Conservation (phyloP, 176 grass and related monocot species). For the Avena atlantica region DNA sequence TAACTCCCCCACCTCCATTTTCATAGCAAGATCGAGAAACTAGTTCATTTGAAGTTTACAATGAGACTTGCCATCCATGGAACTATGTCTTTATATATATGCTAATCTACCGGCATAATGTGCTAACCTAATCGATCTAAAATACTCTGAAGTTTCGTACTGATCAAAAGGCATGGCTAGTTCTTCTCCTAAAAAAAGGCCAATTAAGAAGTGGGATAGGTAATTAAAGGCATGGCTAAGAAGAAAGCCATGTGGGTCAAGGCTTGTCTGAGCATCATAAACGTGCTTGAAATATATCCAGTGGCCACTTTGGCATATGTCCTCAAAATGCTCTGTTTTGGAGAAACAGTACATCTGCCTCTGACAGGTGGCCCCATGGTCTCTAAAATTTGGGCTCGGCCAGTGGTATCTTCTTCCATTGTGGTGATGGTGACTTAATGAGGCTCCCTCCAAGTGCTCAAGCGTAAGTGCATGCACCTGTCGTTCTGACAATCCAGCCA, state of each 20-base stretch:
- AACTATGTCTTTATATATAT: not conserved
- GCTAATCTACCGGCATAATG: not conserved
- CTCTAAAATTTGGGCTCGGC: not conserved
- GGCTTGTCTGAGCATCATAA: slow-evolving; percentile 37
- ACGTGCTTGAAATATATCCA: slow-evolving; percentile 57
- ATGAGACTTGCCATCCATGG: not conserved
- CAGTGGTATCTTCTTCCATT: slow-evolving; percentile 12
- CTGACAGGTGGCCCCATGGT: not conserved
- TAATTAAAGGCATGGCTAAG: slow-evolving; percentile 16
- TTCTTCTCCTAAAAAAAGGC: slow-evolving; percentile 29
- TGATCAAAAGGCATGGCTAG: not conserved
- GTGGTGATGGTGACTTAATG: slow-evolving; percentile 9
- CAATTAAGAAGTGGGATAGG: not conserved
- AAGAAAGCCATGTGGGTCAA: slow-evolving; percentile 38
- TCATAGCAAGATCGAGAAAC: not conserved
- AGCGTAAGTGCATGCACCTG: slow-evolving; percentile 21
- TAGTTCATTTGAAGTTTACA: not conserved
- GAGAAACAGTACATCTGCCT: not conserved
- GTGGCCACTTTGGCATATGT: slow-evolving; percentile 47
- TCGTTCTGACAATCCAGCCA: slow-evolving; percentile 38
- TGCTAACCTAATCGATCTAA: not conserved
- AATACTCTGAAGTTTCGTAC: not conserved
- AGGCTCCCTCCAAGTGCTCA: slow-evolving; percentile 15
- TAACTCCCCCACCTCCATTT: not conserved
- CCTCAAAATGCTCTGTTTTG: slow-evolving; percentile 14